These are phyloP conservation scores for Ganoderma multipileum DNA, from an alignment of 1,284 basidiomycete genomes.

Conservation along the genomic window DNA sequence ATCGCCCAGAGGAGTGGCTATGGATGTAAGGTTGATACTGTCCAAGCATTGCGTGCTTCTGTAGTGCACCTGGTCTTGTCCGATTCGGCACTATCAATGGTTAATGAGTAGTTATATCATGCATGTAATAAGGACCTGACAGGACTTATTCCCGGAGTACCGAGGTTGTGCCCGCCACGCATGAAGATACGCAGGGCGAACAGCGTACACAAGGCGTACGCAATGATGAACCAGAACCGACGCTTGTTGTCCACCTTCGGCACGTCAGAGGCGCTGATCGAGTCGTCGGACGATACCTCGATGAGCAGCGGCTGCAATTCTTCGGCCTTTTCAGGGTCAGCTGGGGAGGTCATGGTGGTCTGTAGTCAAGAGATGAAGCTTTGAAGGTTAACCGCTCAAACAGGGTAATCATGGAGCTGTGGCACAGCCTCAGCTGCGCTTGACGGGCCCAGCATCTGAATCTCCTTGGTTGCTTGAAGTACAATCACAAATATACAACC, in stretches of 20 bases:
- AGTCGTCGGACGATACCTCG: neutral
- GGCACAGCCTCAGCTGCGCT: neutral
- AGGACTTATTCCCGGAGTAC: neutral
- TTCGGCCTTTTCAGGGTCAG: neutral
- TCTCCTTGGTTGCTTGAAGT: neutral
- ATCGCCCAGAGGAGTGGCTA: too few species aligned
- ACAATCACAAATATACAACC: neutral
- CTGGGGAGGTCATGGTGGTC: neutral
- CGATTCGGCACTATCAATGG: neutral
- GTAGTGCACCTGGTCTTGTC: neutral
- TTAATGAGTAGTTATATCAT: neutral
- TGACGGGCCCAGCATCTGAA: neutral
- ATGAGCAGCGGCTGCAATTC: neutral
- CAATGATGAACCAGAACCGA: constrained; percentile 24
- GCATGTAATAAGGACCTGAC: neutral
- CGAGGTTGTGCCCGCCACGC: too few species aligned
- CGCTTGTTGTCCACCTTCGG: constrained; percentile 21
- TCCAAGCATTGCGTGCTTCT: neutral
- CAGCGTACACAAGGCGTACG: constrained; percentile 18
- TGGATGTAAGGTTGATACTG: constrained; percentile 1
- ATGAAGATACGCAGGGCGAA: neutral
- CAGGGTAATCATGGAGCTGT: neutral
- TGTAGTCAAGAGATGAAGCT: neutral
- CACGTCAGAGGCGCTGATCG: neutral
- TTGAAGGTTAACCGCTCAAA: neutral